Evolutionary conservation across 1,284 basidiomycete genomes (phyloP).

Genomic region (Mycena citricolor): DNA sequence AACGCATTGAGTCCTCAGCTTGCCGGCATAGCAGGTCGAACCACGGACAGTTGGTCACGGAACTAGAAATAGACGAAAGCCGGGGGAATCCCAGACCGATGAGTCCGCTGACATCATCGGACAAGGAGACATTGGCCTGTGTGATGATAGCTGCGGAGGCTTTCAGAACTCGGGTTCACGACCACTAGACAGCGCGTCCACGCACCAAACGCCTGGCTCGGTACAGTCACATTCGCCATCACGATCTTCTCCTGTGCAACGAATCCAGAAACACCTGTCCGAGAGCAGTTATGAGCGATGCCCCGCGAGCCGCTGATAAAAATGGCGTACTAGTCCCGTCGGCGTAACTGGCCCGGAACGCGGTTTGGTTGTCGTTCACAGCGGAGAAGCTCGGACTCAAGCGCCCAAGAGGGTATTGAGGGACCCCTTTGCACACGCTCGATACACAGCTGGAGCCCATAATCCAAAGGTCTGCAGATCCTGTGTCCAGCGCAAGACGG

Average conservation of each 20-base stretch:
- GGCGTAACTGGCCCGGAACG: conserved; percentile 59
- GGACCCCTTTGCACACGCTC: conserved; percentile 50
- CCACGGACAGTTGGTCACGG: conserved; percentile 51
- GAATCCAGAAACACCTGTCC: conserved; percentile 62
- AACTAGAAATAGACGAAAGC: conserved; percentile 56
- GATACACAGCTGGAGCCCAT: conserved; percentile 62
- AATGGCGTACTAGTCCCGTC: conserved; percentile 60
- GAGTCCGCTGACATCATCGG: conserved; percentile 65
- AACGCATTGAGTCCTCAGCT: background rate
- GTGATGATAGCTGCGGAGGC: conserved; percentile 53
- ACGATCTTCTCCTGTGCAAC: conserved; percentile 63
- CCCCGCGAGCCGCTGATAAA: no score
- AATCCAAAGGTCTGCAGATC: conserved; percentile 74
- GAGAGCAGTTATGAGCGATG: conserved; percentile 14
- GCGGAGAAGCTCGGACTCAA: conserved; percentile 61
- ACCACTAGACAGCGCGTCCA: conserved; percentile 21
- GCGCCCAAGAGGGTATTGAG: conserved; percentile 66
- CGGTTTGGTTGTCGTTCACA: conserved; percentile 59
- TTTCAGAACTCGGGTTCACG: no score
- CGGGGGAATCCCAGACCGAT: conserved; percentile 75
- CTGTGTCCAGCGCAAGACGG: conserved; percentile 73
- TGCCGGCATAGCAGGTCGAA: background rate
- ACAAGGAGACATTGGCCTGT: conserved; percentile 59
- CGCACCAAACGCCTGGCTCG: conserved; percentile 67
- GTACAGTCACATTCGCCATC: conserved; percentile 56